phyloP scores from a whole-genome alignment of 768 basidiomycete genomes.

The Mycena galericulata region DNA sequence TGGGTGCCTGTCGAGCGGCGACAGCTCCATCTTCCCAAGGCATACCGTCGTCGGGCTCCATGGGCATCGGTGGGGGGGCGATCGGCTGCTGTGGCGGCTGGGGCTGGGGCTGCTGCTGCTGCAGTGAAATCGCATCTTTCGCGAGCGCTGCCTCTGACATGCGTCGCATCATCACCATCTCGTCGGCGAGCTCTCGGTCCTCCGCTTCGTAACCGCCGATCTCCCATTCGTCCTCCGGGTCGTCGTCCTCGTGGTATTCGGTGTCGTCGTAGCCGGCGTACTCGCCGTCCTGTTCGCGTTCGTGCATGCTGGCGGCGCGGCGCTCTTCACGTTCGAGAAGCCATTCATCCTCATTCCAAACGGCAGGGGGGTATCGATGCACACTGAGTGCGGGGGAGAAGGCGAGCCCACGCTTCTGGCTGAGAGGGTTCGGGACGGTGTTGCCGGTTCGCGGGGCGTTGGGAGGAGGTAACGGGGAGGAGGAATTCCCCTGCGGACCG shows the following conservation, averaged over 20 bases:
- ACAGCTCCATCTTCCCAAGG: slow-evolving; percentile 85
- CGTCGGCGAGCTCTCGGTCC: slow-evolving; percentile 71
- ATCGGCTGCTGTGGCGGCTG: no score
- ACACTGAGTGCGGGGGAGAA: slow-evolving; percentile 79
- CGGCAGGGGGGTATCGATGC: slow-evolving; percentile 83
- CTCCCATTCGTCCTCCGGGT: slow-evolving; percentile 78
- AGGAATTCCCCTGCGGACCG: slow-evolving; percentile 58
- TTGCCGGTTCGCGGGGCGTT: slow-evolving; percentile 46
- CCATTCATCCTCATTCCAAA: slow-evolving; percentile 82
- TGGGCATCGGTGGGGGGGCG: slow-evolving; percentile 36
- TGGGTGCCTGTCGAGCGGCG: slow-evolving; percentile 58
- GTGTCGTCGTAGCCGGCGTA: slow-evolving; percentile 34
- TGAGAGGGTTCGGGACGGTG: slow-evolving; percentile 43
- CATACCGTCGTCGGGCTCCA: slow-evolving; percentile 88
- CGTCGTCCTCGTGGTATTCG: slow-evolving; percentile 50
- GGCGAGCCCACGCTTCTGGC: slow-evolving; percentile 61
- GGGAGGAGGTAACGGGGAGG: slow-evolving; percentile 58
- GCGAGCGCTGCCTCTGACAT: slow-evolving; percentile 46
- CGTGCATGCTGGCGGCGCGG: slow-evolving; percentile 37
- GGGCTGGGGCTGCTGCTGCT: background rate
- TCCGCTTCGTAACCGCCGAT: slow-evolving; percentile 78
- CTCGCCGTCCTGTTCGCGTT: slow-evolving; percentile 26
- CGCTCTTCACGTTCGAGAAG: slow-evolving; percentile 55
- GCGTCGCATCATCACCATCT: slow-evolving; percentile 53
- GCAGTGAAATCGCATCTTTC: slow-evolving; percentile 36